Percentiles rank a stretch among this genome's conserved stretches.
Conservation (phyloP, 2,329 filamentous ascomycete species). For the Ploettnerulaceae sp. region DNA sequence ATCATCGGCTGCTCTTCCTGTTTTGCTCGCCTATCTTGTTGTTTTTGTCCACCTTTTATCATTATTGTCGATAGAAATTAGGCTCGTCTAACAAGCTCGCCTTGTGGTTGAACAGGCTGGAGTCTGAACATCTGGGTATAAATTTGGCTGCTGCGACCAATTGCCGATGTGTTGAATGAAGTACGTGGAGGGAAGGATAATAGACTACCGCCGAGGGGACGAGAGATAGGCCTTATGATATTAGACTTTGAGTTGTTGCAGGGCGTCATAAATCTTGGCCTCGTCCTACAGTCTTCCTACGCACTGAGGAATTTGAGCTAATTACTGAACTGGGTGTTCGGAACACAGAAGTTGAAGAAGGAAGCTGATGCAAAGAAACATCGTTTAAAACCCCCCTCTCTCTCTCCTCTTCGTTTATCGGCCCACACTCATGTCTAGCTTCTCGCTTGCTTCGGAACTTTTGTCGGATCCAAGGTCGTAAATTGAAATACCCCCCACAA, state of each 20-base stretch:
- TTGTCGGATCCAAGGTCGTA: slow-evolving; percentile 51
- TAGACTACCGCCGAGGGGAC: slow-evolving; percentile 23
- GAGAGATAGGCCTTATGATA: too few species aligned
- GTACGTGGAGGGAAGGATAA: slow-evolving; percentile 24
- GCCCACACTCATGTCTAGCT: neutral
- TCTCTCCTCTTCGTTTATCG: slow-evolving; percentile 3
- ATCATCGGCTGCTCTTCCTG: too few species aligned
- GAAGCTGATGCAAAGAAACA: slow-evolving; percentile 43
- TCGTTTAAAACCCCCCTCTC: slow-evolving; percentile 22
- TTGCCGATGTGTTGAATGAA: slow-evolving; percentile 29
- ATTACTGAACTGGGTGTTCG: slow-evolving; percentile 4
- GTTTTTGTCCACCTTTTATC: slow-evolving; percentile 25
- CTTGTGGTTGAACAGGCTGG: slow-evolving; percentile 28
- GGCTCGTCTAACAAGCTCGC: slow-evolving; percentile 26
- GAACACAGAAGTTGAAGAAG: slow-evolving; percentile 53
- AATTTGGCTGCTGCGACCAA: slow-evolving; percentile 26
- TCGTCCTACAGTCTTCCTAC: neutral
- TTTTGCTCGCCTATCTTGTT: too few species aligned
- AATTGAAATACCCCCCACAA: slow-evolving; percentile 60
- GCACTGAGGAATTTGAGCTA: neutral
- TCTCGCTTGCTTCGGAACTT: slow-evolving; percentile 29
- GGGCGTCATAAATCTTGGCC: neutral
- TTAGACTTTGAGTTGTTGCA: too few species aligned
- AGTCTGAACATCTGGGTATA: slow-evolving; percentile 28
- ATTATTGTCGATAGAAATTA: too few species aligned